phyloP scores from a whole-genome alignment of 179 eudicot species.

The Spergularia azorica region DNA sequence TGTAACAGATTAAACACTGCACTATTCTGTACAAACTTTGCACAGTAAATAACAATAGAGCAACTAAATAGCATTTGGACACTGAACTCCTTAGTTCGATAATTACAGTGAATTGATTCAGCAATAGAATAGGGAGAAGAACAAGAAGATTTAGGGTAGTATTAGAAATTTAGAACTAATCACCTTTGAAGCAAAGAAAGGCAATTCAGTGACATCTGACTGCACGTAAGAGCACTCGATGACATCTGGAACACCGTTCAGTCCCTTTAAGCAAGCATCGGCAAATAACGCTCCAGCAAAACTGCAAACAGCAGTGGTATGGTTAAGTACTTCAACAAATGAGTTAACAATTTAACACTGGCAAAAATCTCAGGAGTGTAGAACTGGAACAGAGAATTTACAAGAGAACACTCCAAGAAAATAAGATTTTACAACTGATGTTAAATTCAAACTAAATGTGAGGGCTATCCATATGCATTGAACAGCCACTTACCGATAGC shows the following conservation, averaged over 20 bases:
- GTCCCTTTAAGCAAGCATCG: constrained; percentile 99
- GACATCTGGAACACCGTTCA: constrained; percentile 96
- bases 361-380: too few species aligned
- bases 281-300: constrained; percentile 98
- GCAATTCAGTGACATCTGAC: constrained; percentile 76
- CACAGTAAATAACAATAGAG: neutral
- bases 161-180: too few species aligned
- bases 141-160: too few species aligned
- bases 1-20: neutral
- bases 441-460: too few species aligned
- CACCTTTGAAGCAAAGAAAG: constrained; percentile 98
- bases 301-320: constrained; percentile 37
- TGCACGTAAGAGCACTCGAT: constrained; percentile 91
- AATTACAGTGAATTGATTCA: too few species aligned
- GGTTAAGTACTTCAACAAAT: neutral
- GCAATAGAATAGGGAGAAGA: neutral
- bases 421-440: too few species aligned
- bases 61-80: too few species aligned
- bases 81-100: too few species aligned
- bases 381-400: too few species aligned
- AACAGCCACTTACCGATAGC: too few species aligned
- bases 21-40: neutral
- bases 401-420: too few species aligned
- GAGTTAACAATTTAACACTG: neutral
- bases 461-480: too few species aligned